Conservation (phyloP, 352 stramenopile genomes). For the Thalassiosira ordinaria region DNA sequence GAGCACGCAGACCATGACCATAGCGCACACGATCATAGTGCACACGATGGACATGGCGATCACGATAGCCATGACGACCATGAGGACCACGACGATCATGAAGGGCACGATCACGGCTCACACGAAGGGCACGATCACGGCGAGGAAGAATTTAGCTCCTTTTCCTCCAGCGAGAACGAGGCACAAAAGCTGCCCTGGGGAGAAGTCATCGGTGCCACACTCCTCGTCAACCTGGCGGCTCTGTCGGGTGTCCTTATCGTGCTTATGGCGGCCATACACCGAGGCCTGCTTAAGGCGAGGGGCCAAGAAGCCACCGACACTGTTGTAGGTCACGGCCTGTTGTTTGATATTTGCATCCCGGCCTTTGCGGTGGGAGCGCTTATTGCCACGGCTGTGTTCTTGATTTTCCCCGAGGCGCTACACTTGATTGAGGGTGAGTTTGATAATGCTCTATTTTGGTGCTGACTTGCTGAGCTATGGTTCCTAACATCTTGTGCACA, state of each 20-base stretch:
- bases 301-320: neutral
- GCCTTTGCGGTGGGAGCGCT: slow-evolving; percentile 85
- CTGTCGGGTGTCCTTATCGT: slow-evolving; percentile 48
- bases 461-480: too few species aligned
- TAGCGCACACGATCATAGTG: slow-evolving; percentile 4
- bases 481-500: neutral
- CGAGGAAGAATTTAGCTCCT: slow-evolving; percentile 6
- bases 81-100: slow-evolving; percentile 41
- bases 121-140: slow-evolving; percentile 20
- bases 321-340: neutral
- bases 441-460: too few species aligned
- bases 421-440: slow-evolving; percentile 39
- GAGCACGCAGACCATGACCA: too few species aligned
- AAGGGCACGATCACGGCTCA: too few species aligned
- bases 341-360: slow-evolving; percentile 41
- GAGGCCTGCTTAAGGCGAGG: slow-evolving; percentile 59
- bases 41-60: slow-evolving; percentile 29
- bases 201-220: slow-evolving; percentile 45
- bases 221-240: slow-evolving; percentile 76
- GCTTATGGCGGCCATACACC: slow-evolving; percentile 57
- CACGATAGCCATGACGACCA: slow-evolving; percentile 28
- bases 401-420: slow-evolving; percentile 87
- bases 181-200: slow-evolving; percentile 47
- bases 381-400: slow-evolving; percentile 86
- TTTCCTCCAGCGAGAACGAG: neutral